These are phyloP conservation scores for Leccinum subgranulosum DNA, from an alignment of 768 basidiomycete genomes.

Conservation along the genomic window DNA sequence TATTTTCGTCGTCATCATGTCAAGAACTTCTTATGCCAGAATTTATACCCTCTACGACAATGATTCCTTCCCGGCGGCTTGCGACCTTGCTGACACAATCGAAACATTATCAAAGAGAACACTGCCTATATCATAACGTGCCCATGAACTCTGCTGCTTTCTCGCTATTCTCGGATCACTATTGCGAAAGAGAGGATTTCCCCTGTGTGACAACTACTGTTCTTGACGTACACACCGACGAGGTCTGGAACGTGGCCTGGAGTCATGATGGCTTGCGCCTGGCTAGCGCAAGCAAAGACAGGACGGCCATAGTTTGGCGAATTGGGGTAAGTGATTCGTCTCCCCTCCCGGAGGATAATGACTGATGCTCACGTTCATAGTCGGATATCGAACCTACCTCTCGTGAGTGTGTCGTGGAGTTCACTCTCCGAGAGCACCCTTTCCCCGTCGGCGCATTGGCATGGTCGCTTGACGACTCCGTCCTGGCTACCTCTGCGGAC, in stretches of 20 bases:
- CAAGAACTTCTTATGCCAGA: constrained; percentile 40
- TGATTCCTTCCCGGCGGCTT: constrained; percentile 91
- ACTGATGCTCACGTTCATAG: constrained; percentile 26
- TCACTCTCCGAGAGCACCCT: constrained; percentile 69
- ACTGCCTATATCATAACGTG: constrained; percentile 85
- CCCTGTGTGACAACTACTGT: constrained; percentile 84
- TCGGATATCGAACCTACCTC: constrained; percentile 46
- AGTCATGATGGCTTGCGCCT: constrained; percentile 83
- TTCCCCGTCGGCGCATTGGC: constrained; percentile 79
- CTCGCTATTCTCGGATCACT: constrained; percentile 86
- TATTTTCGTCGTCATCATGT: not conserved
- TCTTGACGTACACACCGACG: constrained; percentile 82
- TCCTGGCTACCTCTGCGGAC: constrained; percentile 83
- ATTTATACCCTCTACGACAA: constrained; percentile 85
- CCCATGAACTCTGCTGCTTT: constrained; percentile 54
- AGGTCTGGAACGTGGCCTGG: constrained; percentile 97
- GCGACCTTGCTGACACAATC: constrained; percentile 84
- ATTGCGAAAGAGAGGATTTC: constrained; percentile 77
- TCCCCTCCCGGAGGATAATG: not conserved
- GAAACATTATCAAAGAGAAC: constrained; percentile 69
- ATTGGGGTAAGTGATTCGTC: constrained; percentile 59
- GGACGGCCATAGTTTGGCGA: constrained; percentile 85
- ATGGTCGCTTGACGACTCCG: constrained; percentile 89
- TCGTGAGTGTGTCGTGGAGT: constrained; percentile 58
- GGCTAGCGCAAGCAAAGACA: constrained; percentile 87